Evolutionary conservation across 495 filamentous ascomycete genomes (phyloP).

Genomic region (Aspergillus affinis): DNA sequence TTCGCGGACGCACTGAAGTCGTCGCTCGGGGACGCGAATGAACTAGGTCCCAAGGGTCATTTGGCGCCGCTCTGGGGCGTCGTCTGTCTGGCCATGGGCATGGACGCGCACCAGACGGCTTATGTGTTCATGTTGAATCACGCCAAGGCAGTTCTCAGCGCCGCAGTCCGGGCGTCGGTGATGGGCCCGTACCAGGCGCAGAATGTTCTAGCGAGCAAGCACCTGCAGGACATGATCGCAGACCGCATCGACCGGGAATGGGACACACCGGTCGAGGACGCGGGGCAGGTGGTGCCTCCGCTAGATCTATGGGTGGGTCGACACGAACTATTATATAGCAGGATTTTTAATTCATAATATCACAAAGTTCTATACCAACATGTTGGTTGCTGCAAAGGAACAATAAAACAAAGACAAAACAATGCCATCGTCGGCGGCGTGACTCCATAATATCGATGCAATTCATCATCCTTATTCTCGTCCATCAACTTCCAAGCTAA

Average conservation of each 20-base stretch:
- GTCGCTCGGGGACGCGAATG: slow-evolving; percentile 26
- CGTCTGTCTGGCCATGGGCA: slow-evolving; percentile 60
- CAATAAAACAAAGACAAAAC: neutral
- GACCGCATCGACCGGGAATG: slow-evolving; percentile 61
- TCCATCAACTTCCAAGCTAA: slow-evolving; percentile 25
- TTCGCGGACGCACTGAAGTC: slow-evolving; percentile 43
- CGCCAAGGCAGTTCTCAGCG: slow-evolving; percentile 82
- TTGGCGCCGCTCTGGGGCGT: slow-evolving; percentile 79
- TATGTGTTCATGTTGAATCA: slow-evolving; percentile 89
- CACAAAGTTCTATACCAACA: slow-evolving; percentile 6
- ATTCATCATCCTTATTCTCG: slow-evolving; percentile 20
- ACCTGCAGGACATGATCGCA: slow-evolving; percentile 60
- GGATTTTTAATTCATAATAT: slow-evolving; percentile 86
- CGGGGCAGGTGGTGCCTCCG: slow-evolving; percentile 81
- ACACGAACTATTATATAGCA: slow-evolving; percentile 92
- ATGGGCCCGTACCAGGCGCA: slow-evolving; percentile 95
- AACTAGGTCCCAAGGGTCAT: slow-evolving; percentile 57
- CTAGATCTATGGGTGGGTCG: slow-evolving; percentile 94
- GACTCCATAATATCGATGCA: slow-evolving; percentile 16
- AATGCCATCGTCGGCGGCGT: slow-evolving; percentile 13
- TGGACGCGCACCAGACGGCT: slow-evolving; percentile 63
- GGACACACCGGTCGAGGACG: slow-evolving; percentile 63
- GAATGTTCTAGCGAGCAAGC: slow-evolving; percentile 67
- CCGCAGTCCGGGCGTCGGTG: slow-evolving; percentile 82
- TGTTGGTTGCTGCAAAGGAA: slow-evolving; percentile 3